phyloP scores from a whole-genome alignment of 1,139 yeast species.

The Pichia sp. region DNA sequence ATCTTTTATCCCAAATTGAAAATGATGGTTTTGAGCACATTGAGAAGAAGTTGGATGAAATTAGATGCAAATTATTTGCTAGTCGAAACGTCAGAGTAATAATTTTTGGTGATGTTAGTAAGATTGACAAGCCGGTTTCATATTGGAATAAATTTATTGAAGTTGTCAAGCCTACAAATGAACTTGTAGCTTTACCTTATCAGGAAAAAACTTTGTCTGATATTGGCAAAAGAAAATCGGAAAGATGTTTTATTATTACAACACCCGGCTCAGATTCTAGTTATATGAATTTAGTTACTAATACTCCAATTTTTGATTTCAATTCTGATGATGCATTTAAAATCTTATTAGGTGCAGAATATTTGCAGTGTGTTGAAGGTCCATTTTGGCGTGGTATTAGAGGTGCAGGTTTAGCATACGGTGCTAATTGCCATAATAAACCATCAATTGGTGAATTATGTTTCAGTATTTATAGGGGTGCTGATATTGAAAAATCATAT shows the following conservation, averaged over 20 bases:
- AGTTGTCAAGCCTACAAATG: constrained; percentile 6
- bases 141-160: constrained; percentile 51
- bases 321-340: constrained; percentile 62
- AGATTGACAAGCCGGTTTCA: constrained; percentile 48
- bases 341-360: constrained; percentile 67
- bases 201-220: constrained; percentile 49
- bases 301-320: constrained; percentile 55
- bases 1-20: constrained; percentile 45
- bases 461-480: constrained; percentile 71
- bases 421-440: constrained; percentile 57
- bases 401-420: constrained; percentile 94
- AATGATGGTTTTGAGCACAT: constrained; percentile 40
- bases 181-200: constrained; percentile 39
- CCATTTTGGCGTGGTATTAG: constrained; percentile 96
- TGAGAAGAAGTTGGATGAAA: constrained; percentile 46
- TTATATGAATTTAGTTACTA: constrained; percentile 57
- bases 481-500: constrained; percentile 74
- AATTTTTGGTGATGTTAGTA: constrained; percentile 60
- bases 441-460: constrained; percentile 63
- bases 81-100: constrained; percentile 60
- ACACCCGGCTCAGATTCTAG: constrained; percentile 87
- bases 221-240: constrained; percentile 47
- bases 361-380: constrained; percentile 85
- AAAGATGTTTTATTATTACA: constrained; percentile 57
- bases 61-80: constrained; percentile 53